phyloP scores from a whole-genome alignment of 768 basidiomycete species.

The Suillus discolor region DNA sequence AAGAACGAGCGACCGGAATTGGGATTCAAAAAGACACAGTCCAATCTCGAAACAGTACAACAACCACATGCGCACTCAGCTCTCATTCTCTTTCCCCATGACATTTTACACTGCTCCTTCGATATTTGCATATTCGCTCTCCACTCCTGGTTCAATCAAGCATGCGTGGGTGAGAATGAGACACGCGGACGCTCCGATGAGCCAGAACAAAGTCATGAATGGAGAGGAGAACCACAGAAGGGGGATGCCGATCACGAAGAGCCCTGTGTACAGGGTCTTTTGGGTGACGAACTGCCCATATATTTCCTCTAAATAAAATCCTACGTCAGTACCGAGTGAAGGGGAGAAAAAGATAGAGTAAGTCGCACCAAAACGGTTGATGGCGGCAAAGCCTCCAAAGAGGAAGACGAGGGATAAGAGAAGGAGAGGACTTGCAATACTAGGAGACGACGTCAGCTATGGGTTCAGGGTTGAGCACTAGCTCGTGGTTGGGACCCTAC shows the following conservation, averaged over 20 bases:
- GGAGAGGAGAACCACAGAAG: conserved; percentile 81
- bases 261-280: conserved; percentile 82
- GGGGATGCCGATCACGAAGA: conserved; percentile 92
- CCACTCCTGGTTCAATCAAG: conserved; percentile 91
- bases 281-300: conserved; percentile 66
- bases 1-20: not conserved
- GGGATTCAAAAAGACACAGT: not conserved
- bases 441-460: conserved; percentile 26
- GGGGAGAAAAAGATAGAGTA: not conserved
- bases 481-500: conserved; percentile 24
- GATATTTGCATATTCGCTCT: conserved; percentile 88
- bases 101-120: conserved; percentile 58
- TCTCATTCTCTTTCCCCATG: not conserved
- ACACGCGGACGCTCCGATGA: conserved; percentile 84
- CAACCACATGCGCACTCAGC: not conserved
- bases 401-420: conserved; percentile 86
- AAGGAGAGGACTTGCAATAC: conserved; percentile 81
- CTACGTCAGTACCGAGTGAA: not conserved
- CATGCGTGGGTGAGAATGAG: conserved; percentile 87
- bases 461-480: not conserved
- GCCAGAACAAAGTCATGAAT: conserved; percentile 88
- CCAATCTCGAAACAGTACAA: conserved; percentile 7
- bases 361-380: conserved; percentile 83
- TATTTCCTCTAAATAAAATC: not conserved
- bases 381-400: conserved; percentile 86